Conservation (phyloP, 176 grass and related monocot species). For the Thinopyrum elongatum region DNA sequence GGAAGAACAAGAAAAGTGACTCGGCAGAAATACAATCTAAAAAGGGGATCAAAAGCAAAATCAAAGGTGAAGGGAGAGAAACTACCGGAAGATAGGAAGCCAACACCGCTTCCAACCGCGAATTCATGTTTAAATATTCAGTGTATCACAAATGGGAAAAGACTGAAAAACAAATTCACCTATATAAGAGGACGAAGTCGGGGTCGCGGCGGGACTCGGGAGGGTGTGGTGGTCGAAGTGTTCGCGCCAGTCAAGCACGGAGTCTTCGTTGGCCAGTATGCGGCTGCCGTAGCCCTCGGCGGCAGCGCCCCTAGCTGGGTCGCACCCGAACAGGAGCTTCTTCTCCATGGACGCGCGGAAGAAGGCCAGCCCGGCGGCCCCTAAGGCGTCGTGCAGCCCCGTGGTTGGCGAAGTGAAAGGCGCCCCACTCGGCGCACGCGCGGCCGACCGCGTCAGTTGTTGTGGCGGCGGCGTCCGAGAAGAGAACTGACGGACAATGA, state of each 20-base stretch:
- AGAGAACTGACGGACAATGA: too few relatives aligned
- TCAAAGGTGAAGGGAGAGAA: too few relatives aligned
- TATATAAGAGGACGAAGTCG: constrained; percentile 73
- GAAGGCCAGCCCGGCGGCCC: constrained; percentile 46
- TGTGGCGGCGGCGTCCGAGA: constrained; percentile 21
- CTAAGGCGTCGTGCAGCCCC: constrained; percentile 60
- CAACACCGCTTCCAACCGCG: too few relatives aligned
- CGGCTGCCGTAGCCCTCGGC: constrained; percentile 82
- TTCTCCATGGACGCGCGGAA: constrained; percentile 60
- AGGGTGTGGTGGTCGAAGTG: constrained; percentile 94
- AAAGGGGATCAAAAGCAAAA: too few relatives aligned
- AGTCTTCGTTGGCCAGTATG: constrained; percentile 84
- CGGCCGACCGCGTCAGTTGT: constrained; percentile 25
- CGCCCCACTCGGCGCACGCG: constrained; percentile 69
- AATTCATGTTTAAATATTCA: too few relatives aligned
- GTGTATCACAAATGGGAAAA: too few relatives aligned
- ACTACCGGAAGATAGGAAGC: too few relatives aligned
- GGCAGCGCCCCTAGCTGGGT: constrained; percentile 53
- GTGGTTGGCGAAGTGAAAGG: constrained; percentile 77
- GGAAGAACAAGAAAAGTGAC: too few relatives aligned
- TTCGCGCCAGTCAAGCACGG: constrained; percentile 92
- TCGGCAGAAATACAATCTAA: too few relatives aligned
- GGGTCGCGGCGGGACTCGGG: constrained; percentile 69
- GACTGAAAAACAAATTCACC: too few relatives aligned
- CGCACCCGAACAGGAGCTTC: constrained; percentile 73